phyloP scores from a whole-genome alignment of 495 filamentous ascomycete genomes.

The Talaromyces proteolyticus region DNA sequence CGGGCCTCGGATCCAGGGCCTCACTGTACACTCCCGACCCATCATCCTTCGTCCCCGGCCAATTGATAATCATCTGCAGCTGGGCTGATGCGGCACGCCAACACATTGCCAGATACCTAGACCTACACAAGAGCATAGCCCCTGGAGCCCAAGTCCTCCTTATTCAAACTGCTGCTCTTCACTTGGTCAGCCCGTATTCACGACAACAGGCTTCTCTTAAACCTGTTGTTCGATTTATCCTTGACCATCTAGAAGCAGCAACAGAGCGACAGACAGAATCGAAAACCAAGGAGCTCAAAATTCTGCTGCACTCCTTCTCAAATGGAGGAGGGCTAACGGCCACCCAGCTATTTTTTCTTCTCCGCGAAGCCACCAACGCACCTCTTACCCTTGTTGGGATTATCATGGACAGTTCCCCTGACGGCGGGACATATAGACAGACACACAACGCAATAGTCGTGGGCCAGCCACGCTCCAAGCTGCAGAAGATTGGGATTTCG shows the following conservation, averaged over 20 bases:
- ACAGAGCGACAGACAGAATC: not conserved
- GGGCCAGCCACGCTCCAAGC: constrained; percentile 6
- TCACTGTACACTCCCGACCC: constrained; percentile 11
- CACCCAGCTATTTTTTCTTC: constrained; percentile 17
- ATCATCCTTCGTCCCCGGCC: constrained; percentile 8
- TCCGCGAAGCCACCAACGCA: constrained; percentile 13
- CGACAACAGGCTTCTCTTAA: constrained; percentile 7
- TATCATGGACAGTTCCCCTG: constrained; percentile 25
- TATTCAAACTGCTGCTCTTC: constrained; percentile 9
- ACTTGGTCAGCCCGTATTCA: constrained; percentile 10
- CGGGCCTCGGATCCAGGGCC: constrained; percentile 3
- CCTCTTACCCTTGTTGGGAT: constrained; percentile 12
- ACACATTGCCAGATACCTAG: constrained; percentile 26
- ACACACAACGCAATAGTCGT: constrained; percentile 16
- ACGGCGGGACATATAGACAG: constrained; percentile 18
- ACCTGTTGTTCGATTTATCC: constrained; percentile 9
- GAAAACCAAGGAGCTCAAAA: not conserved
- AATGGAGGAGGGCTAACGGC: constrained; percentile 22
- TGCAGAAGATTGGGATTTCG: constrained; percentile 6
- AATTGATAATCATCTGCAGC: constrained; percentile 21
- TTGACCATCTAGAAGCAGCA: not conserved
- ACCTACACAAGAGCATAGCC: constrained; percentile 13
- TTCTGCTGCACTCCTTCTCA: constrained; percentile 24
- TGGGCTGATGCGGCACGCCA: constrained; percentile 22
- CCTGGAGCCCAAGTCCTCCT: constrained; percentile 20